Base-by-base conservation (phyloP, 2,329 filamentous ascomycete species). In the Fusarium sp. region DNA sequence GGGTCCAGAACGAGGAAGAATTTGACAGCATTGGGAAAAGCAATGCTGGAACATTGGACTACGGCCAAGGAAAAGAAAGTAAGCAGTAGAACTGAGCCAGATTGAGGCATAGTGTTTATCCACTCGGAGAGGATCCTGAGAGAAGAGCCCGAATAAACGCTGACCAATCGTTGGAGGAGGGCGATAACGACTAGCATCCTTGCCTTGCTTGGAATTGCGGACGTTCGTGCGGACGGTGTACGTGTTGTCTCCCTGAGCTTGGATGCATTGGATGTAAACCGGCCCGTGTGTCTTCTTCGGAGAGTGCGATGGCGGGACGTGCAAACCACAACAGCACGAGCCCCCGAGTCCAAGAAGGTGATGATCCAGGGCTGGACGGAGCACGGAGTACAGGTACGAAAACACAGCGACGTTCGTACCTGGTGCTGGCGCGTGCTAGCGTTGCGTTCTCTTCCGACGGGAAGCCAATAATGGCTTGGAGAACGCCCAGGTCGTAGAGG, bases 231-330 rank as follows among this genome's bases (percentile, higher is more conserved):
- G 27, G 22, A 29, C 20, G 42, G 62, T 29, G 27, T 42, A 54
- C 45, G 62, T 58, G 47, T 58, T 58, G 35, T 40, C 22, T 57
- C 47, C 29, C 69, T 52, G 47, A 52, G 27, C 47, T 74, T 62
- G 29, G 29, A 59, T 35, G 54, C 35, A 61, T 66, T 74, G 61
- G 25, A 40, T 75, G 63, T 45, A 75, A 54, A 64, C 66, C 69
- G 73, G 63, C 69, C 69, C 69, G 72, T 69, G 74, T 72, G 67
- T 75, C 69, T 67, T 62, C 58, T 70, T 73, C 76, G 74, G 76
- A 68, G 76, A 78, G 63, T 64, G 74, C 71, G 71, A 76, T 74
- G 63, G 69, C 71, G 76, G 76, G 52, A 74, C 74, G 69, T 77
- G 73, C 71, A 61, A 70, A 65, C 62, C 52, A 54, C 63, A 66